Evolutionary conservation across 371 early-diverging fungal species (phyloP), one percentile per base, ranked within the genome.

Genomic region (Apophysomyces variabilis): DNA sequence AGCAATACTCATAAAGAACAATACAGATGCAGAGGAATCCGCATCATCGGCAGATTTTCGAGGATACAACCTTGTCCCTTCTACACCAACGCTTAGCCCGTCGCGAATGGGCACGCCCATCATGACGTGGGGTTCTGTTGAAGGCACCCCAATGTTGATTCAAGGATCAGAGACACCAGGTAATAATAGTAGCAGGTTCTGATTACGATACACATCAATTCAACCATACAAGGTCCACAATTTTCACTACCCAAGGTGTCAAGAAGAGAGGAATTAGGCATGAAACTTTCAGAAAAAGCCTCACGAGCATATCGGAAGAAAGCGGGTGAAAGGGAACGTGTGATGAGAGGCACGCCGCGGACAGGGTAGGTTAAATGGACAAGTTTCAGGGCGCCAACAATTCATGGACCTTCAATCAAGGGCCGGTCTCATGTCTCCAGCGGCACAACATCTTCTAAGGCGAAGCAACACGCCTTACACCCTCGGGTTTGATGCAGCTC

Each of bases 111-210:
- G 74, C 0, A 72, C 79, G 14, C 81, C 80, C 70, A 81, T 91
- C 45, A 88, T 95, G 91, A 95, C 95, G 3, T 95, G 95, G 95
- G 92, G 91, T 56, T 73, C 82, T 1, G 87, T 91, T 56, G 91
- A 90, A 64, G 89, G 87, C 7, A 89, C 88, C 5, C 91, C 91
- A 8, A 58, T 89, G 43, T 66, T 83, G 38, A 84, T 88, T 32
- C 70, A 74, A 7, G 84, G 85, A 16, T 68, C 78, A 35, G 69
- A 77, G 14, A 79, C 85, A 26, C 82, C 85, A 3, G 82, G 76
- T 75, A 66, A 47, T 14, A 5, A 60, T 0, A 21, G 12, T 14
- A 36, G n/a, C 5, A 35, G 64, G 58, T 58, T 41, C 41, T 41
- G 13, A 50, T 37, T 32, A 21, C 8, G 26, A 35, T 62, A 3